phyloP scores from a whole-genome alignment of 2,329 filamentous ascomycete species.

The Epichloe uncinata region DNA sequence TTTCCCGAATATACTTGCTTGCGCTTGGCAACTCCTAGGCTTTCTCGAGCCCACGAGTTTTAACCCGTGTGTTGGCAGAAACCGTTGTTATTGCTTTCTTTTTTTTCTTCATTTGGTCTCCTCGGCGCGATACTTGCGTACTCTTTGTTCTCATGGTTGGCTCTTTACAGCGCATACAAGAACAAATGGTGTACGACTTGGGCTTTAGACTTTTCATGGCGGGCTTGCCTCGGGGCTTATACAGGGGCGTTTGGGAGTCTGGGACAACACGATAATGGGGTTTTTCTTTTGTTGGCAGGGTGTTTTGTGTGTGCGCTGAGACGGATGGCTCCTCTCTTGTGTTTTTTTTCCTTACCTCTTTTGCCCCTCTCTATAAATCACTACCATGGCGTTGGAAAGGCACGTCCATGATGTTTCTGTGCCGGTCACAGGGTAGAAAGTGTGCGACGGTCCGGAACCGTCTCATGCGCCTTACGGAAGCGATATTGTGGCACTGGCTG shows the following conservation, averaged over 20 bases:
- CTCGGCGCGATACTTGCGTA: no score
- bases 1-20: no score
- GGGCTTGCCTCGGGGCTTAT: neutral
- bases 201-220: neutral
- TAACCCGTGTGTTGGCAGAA: no score
- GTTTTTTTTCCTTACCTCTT: neutral
- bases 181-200: neutral
- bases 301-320: no score
- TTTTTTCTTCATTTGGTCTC: neutral
- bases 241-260: neutral
- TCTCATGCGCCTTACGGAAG: neutral
- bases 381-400: neutral
- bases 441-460: constrained; percentile 3
- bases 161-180: neutral
- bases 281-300: neutral
- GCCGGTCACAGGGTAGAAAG: neutral
- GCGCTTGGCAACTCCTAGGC: no score
- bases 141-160: neutral
- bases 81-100: neutral
- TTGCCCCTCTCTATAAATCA: neutral
- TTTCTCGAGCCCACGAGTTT: no score
- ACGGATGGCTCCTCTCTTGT: no score
- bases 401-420: neutral
- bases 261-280: neutral
- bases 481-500: constrained; percentile 1